Evolutionary conservation across 306 rosid genomes (phyloP).

Genomic region (Lathyrus aphaca): DNA sequence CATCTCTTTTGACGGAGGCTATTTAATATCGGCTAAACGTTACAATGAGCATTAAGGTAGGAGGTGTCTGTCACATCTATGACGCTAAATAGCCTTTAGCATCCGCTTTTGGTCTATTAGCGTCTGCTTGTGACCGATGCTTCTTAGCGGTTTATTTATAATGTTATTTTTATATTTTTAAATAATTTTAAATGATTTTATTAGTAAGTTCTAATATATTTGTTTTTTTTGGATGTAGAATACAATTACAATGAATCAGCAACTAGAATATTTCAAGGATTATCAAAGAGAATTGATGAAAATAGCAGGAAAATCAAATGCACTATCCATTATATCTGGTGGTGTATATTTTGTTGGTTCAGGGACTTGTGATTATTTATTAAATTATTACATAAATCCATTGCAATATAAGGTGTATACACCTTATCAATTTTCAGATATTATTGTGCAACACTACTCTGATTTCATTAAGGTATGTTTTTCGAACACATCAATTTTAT

Average conservation of each 20-base stretch:
- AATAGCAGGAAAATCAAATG: conserved; percentile 50
- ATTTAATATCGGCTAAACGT: no score
- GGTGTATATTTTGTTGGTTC: conserved; percentile 54
- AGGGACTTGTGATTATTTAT: conserved; percentile 73
- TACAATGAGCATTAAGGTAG: no score
- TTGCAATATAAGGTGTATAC: conserved; percentile 49
- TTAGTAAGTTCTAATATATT: neutral
- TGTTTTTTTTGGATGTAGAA: conserved; percentile 44
- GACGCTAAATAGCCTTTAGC: no score
- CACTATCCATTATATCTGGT: conserved; percentile 59
- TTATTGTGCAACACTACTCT: conserved; percentile 49
- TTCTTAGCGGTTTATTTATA: no score
- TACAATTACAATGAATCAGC: conserved; percentile 55
- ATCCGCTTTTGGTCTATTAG: no score
- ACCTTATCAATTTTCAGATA: conserved; percentile 55
- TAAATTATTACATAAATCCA: conserved; percentile 70
- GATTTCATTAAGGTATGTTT: conserved; percentile 55
- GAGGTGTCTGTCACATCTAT: no score
- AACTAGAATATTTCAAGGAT: conserved; percentile 62
- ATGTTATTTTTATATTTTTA: no score
- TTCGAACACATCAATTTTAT: no score
- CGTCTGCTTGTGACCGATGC: no score
- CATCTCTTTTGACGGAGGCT: no score
- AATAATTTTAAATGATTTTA: neutral
- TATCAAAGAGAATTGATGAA: conserved; percentile 51